Evolutionary conservation across 2,329 filamentous ascomycete species (phyloP).

Genomic region (Fusarium coffeatum): DNA sequence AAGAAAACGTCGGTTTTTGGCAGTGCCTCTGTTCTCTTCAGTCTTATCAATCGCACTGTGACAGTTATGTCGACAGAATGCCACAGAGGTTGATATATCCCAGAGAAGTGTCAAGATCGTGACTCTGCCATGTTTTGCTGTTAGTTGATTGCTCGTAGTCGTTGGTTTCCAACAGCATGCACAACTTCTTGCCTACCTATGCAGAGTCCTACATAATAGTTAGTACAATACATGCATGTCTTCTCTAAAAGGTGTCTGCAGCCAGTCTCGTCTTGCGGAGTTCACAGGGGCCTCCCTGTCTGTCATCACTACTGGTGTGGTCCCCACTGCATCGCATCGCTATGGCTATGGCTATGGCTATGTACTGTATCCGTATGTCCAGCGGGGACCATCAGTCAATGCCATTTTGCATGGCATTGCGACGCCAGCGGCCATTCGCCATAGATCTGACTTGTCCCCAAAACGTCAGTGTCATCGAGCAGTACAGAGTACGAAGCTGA

Average conservation of each 20-base stretch:
- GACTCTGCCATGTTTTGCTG: not conserved
- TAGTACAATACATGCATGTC: not conserved
- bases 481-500: constrained; percentile 42
- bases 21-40: constrained; percentile 1
- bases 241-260: constrained; percentile 23
- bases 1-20: constrained; percentile 27
- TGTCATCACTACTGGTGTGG: constrained; percentile 42
- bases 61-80: not conserved
- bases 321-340: constrained; percentile 43
- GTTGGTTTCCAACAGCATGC: constrained; percentile 8
- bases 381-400: constrained; percentile 44
- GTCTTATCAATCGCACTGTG: constrained; percentile 5
- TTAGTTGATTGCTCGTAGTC: not conserved
- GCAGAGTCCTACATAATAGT: constrained; percentile 6
- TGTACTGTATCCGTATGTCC: constrained; percentile 41
- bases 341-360: constrained; percentile 13
- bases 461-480: constrained; percentile 45
- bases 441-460: constrained; percentile 44
- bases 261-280: constrained; percentile 33
- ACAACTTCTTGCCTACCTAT: constrained; percentile 19
- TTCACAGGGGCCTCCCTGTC: constrained; percentile 46
- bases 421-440: constrained; percentile 47
- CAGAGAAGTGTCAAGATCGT: not conserved
- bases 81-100: not conserved
- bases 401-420: constrained; percentile 47